Base-by-base conservation (phyloP, 116 monocot species). In the Cymodocea nodosa region DNA sequence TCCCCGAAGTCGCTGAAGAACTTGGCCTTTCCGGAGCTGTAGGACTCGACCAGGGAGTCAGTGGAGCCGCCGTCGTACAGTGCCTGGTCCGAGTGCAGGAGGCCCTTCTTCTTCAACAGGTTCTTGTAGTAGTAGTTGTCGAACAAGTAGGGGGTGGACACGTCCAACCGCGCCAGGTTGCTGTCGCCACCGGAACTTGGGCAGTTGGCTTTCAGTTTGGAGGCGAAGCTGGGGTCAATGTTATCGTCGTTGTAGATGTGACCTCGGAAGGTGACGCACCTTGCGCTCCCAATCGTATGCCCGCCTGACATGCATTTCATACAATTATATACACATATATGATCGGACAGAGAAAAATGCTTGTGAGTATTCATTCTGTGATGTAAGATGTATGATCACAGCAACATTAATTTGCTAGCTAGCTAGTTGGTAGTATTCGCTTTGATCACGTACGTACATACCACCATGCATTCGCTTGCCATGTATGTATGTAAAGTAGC, bases 1-100 rank as follows among this genome's bases (percentile, higher is more conserved):
- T 66, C 58, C 0, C 70, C 73, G 35, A 89, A 89, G 44, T 85
- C 89, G 1, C 37, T 44, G 54, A 51, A 52, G 56, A 89, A 89
- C 3, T 22, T n/a, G 12, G n/a, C 35, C 0, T 15, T 6, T 35
- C 82, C 50, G 5, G n/a, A 5, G 56, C 71, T 73, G 53, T 89
- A 89, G 8, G 51, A 54, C 39, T 24, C 24, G 34, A 89, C 89
- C 13, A 83, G 62, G 4, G 44, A 16, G 50, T 89, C 89, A 61
- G 80, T 73, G 0, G 82, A 69, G 15, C 79, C 85, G 7, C 57
- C 62, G 34, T 82, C 79, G 76, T 84, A 79, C 4, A 88, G 69
- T 76, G 74, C 88, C 68, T 88, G 84, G 50, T 89, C 89, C 3
- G 89, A 89, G 60, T 89, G 85, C 6, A 89, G 71, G 2, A 89